Conservation (phyloP, 2,329 filamentous ascomycete genomes). For the Emergomyces orientalis region DNA sequence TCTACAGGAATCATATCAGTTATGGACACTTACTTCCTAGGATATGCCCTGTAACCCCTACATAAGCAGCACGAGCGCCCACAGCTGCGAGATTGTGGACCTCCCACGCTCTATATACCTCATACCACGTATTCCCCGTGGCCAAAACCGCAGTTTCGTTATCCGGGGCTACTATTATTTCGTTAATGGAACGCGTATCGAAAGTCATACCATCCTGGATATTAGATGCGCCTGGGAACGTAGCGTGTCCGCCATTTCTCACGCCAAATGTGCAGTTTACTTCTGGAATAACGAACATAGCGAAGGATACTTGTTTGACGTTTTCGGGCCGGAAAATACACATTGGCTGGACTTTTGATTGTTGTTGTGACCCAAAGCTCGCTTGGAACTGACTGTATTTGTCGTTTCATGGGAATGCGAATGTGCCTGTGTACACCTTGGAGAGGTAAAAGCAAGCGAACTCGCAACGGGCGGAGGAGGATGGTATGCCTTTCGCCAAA, state of each 20-base stretch:
- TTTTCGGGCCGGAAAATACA: constrained; percentile 28
- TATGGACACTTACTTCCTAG: constrained; percentile 17
- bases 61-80: constrained; percentile 25
- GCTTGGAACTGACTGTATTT: constrained; percentile 13
- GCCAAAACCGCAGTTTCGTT: constrained; percentile 23
- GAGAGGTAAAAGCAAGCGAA: not conserved
- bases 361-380: constrained; percentile 31
- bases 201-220: constrained; percentile 35
- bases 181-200: constrained; percentile 24
- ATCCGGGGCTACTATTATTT: constrained; percentile 23
- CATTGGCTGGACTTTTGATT: constrained; percentile 25
- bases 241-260: constrained; percentile 50
- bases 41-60: constrained; percentile 23
- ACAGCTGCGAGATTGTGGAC: constrained; percentile 24
- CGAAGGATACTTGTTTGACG: constrained; percentile 23
- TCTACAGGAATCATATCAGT: not conserved
- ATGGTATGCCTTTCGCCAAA: not conserved
- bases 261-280: constrained; percentile 42
- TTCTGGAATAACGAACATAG: constrained; percentile 23
- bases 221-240: constrained; percentile 47
- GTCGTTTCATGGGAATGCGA: not conserved
- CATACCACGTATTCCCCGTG: constrained; percentile 28
- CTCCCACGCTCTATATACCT: constrained; percentile 27
- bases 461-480: not conserved
- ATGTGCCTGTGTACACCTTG: not conserved